Base-by-base conservation (phyloP, 2,329 filamentous ascomycete species). In the Byssochlamys sp. region DNA sequence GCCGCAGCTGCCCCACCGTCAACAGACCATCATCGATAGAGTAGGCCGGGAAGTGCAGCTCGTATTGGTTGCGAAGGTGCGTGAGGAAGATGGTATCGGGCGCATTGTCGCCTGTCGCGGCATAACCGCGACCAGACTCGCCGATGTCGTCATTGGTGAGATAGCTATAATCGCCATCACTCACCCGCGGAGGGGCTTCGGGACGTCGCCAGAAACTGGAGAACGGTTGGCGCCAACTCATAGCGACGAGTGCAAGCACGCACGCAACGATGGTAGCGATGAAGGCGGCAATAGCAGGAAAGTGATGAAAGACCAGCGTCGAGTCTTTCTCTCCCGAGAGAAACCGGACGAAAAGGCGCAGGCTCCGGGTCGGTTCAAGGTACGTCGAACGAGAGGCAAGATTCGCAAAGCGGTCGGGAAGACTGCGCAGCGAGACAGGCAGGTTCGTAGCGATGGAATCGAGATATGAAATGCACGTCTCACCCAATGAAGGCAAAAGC, bases 1-100 rank as follows among this genome's bases (percentile, higher is more conserved):
- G 65, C 50, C 77, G 67, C 48, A 79, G 60, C 19, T 75, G 68
- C 28, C 73, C 71, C 31, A 79, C 70, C 27, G 68, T 75, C 52
- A 78, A 63, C 14, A 64, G 63, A 7, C 74, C 75, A 59, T 79
- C 77, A 56, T 73, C 73, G 65, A 80, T 78, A 7, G 76, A 71
- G 61, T 75, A 80, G 25, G 77, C 70, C 3, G 70, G 72, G 63
- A 79, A 79, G 53, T 73, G 70, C 33, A 79, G 65, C 11, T 72
- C 69, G 61, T 77, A 75, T 28, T 70, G 71, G 35, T 68, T 69
- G 54, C 70, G 70, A 55, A 72, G 74, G 62, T 78, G 74, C 56
- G 71, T 73, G 45, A 79, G 68, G 29, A 73, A 64, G 51, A 79
- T 68, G 35, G 74, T 69, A 65, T 79, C 77, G 1, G 77, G 77